Percentiles rank a stretch among this genome's conserved stretches.
Evolutionary conservation across 768 basidiomycete genomes (phyloP).

Genomic region (Cyathus striatus): DNA sequence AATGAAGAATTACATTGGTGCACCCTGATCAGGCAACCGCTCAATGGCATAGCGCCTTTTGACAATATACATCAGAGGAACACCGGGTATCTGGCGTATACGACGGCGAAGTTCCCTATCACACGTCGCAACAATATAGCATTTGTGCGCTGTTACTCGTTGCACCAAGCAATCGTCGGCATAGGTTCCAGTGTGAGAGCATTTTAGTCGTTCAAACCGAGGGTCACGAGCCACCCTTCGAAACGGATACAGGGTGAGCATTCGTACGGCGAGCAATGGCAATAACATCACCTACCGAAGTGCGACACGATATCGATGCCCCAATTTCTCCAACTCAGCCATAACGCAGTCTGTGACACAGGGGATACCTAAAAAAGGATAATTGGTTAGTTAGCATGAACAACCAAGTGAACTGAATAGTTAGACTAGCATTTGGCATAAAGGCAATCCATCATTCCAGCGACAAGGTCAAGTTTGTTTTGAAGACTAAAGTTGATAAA

Average conservation of each 20-base stretch:
- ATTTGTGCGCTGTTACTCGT: slow-evolving; percentile 90
- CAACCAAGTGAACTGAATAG: no score
- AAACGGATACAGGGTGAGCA: no score
- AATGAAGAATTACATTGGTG: slow-evolving; percentile 45
- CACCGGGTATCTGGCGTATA: slow-evolving; percentile 88
- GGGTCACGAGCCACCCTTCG: slow-evolving; percentile 94
- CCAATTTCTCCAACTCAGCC: slow-evolving; percentile 97
- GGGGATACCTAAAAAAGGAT: slow-evolving; percentile 90
- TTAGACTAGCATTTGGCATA: slow-evolving; percentile 88
- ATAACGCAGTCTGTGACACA: slow-evolving; percentile 99
- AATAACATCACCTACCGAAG: slow-evolving; percentile 58
- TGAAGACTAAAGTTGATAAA: slow-evolving; percentile 99
- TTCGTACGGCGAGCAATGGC: slow-evolving; percentile 3
- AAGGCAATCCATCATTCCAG: slow-evolving; percentile 99
- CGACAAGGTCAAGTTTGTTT: slow-evolving; percentile 92
- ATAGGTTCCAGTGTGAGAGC: slow-evolving; percentile 94
- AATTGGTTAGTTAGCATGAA: no score
- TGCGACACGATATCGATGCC: slow-evolving; percentile 91
- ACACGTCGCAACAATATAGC: slow-evolving; percentile 96
- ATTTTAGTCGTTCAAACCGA: slow-evolving; percentile 89
- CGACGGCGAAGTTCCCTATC: slow-evolving; percentile 91
- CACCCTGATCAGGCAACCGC: slow-evolving; percentile 89
- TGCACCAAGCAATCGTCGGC: slow-evolving; percentile 98
- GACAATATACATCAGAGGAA: slow-evolving; percentile 97
- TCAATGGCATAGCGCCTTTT: slow-evolving; percentile 91